These are phyloP conservation scores for Pycnococcus provasolii DNA, from an alignment of 139 green algal species.

Conservation along the genomic window DNA sequence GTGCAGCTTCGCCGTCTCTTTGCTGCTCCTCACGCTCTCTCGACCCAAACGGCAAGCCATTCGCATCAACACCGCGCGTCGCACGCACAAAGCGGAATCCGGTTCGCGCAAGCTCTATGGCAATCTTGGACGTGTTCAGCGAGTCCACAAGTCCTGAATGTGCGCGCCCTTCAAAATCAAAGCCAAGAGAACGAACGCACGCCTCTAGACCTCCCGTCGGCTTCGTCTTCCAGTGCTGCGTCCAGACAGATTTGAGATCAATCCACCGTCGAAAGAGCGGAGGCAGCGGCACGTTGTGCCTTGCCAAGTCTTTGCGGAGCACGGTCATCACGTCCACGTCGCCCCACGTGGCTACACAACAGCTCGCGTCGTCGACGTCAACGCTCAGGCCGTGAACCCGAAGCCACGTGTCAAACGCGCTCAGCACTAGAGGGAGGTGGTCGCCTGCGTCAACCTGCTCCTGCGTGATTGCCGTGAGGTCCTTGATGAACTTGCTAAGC, in stretches of 20 bases:
- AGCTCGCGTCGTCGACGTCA: not conserved
- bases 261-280: not conserved
- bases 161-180: not conserved
- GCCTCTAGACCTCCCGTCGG: not conserved
- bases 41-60: not conserved
- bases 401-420: not conserved
- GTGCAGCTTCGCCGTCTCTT: too few relatives aligned
- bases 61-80: not conserved
- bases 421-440: not conserved
- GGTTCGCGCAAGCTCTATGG: not conserved
- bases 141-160: not conserved
- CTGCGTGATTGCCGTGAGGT: slow-evolving; percentile 1
- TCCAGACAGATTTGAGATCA: not conserved
- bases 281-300: not conserved
- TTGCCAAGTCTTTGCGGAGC: not conserved
- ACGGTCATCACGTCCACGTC: not conserved
- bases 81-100: not conserved
- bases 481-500: not conserved
- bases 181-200: not conserved
- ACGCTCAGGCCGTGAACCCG: not conserved
- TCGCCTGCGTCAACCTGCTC: not conserved
- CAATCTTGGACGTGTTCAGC: not conserved
- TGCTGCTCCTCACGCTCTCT: not conserved
- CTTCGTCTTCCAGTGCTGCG: not conserved
- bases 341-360: not conserved